Base-by-base conservation (phyloP, 1,284 basidiomycete genomes). In the Boletellus deceptivus region DNA sequence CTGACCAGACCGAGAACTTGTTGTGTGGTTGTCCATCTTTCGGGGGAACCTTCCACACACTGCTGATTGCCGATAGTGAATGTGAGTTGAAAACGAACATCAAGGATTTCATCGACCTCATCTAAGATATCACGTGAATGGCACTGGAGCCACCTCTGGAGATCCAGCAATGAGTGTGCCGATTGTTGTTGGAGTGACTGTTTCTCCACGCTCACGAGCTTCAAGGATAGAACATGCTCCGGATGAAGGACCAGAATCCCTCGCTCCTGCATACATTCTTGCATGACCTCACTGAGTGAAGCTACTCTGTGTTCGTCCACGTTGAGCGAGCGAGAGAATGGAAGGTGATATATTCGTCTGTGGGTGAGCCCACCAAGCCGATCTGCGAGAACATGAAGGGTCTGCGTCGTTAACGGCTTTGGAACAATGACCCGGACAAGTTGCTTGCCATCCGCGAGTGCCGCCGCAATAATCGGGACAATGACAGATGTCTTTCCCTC, bases 51-150 rank as follows among this genome's bases (percentile, higher is more conserved):
- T 25, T 79, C 73, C 5, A 78, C 46, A 3, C 70, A 59, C 20
- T 50, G 56, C 38, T 76, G 73, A 3, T 59, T 45, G n/a, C 75
- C 75, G 5, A 73, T 57, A 0, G 77, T 74, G 52, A 79, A 79
- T 6, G 79, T 63, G 1, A 79, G 60, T 43, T 79, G 78, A 45
- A 75, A 78, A 0, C 70, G 65, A 31, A 73, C 70, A 46, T 72
- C 70, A 1, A 80, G 65, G 34, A 80, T 67, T 50, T 79, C 78
- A 46, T 79, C 77, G 53, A 75, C 76, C 55, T 80, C 77, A 46
- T 80, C 78, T 4, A 80, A 58, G 25, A 80, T 64, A 46, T 79
- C 77, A 4, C 75, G 66, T 16, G 69, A 62, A 24, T 57, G 37
- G 1, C 49, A 46, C 18, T 64, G 24, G 14, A 48, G 33, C 47